Evolutionary conservation across 495 filamentous ascomycete species (phyloP).

Genomic region (Cairneyella variabilis): DNA sequence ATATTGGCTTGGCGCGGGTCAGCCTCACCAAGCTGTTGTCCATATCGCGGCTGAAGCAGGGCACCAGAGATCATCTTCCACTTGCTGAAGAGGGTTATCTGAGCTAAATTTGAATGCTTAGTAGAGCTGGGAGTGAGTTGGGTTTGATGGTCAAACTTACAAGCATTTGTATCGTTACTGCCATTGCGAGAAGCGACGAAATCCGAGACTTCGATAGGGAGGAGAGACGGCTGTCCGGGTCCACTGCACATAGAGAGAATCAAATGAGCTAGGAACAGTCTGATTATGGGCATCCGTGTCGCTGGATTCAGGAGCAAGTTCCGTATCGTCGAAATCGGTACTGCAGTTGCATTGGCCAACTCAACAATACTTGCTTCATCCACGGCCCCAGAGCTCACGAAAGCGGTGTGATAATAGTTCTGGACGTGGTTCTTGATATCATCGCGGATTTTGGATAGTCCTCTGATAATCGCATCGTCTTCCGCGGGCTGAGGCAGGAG

Average conservation of each 20-base stretch:
- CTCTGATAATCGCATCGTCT: constrained; percentile 30
- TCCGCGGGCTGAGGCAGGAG: constrained; percentile 18
- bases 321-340: constrained; percentile 1
- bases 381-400: constrained; percentile 14
- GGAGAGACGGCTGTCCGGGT: too few relatives aligned
- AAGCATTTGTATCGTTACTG: constrained; percentile 13
- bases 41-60: constrained; percentile 29
- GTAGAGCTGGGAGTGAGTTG: constrained; percentile 7
- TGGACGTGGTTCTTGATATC: constrained; percentile 37
- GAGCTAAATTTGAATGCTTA: constrained; percentile 20
- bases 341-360: constrained; percentile 16
- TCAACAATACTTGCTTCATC: constrained; percentile 22
- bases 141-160: constrained; percentile 1
- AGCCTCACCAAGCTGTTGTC: constrained; percentile 12
- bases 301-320: constrained; percentile 26
- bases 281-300: constrained; percentile 23
- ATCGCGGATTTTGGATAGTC: constrained; percentile 30
- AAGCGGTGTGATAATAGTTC: constrained; percentile 32
- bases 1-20: constrained; percentile 27
- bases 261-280: constrained; percentile 31
- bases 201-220: too few relatives aligned
- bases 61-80: constrained; percentile 32
- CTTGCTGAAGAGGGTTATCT: constrained; percentile 24
- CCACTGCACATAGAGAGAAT: constrained; percentile 26
- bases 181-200: constrained; percentile 29